phyloP scores from a whole-genome alignment of 768 basidiomycete genomes.

The Piloderma croceum region DNA sequence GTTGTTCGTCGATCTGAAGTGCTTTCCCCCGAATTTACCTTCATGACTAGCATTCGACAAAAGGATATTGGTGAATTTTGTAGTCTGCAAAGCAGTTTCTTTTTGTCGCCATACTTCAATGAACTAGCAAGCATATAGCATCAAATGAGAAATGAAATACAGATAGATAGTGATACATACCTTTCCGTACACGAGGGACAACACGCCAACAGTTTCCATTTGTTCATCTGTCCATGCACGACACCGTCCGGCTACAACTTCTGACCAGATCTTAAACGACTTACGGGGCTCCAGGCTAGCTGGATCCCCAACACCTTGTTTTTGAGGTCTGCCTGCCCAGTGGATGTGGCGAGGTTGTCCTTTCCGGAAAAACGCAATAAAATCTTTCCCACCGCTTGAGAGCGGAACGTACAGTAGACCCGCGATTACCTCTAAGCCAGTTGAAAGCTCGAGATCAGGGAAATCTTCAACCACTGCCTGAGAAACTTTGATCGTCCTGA shows the following conservation, averaged over 20 bases:
- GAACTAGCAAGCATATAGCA: constrained; percentile 42
- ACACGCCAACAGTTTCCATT: constrained; percentile 72
- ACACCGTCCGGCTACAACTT: constrained; percentile 62
- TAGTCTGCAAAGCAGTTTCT: constrained; percentile 65
- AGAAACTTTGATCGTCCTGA: constrained; percentile 63
- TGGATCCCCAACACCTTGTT: constrained; percentile 27
- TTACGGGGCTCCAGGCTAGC: constrained; percentile 64
- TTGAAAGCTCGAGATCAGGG: constrained; percentile 59
- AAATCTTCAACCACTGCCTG: constrained; percentile 65
- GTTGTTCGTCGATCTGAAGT: neutral
- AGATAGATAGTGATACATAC: constrained; percentile 27
- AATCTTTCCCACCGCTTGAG: constrained; percentile 67
- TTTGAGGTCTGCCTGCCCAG: constrained; percentile 76
- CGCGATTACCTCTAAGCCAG: constrained; percentile 58
- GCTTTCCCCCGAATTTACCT: constrained; percentile 35
- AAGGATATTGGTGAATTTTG: constrained; percentile 66
- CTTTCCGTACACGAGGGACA: constrained; percentile 76
- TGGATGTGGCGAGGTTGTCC: constrained; percentile 66
- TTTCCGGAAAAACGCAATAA: constrained; percentile 75
- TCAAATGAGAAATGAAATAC: neutral
- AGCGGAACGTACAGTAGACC: constrained; percentile 74
- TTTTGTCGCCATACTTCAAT: constrained; percentile 86
- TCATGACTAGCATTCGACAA: constrained; percentile 82
- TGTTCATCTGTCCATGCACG: constrained; percentile 79
- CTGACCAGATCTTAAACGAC: constrained; percentile 77